A percentile compares a stretch with the other conserved stretches of the same genome.
phyloP scores from a whole-genome alignment of 116 monocot genomes.

The Trichopus zeylanicus region DNA sequence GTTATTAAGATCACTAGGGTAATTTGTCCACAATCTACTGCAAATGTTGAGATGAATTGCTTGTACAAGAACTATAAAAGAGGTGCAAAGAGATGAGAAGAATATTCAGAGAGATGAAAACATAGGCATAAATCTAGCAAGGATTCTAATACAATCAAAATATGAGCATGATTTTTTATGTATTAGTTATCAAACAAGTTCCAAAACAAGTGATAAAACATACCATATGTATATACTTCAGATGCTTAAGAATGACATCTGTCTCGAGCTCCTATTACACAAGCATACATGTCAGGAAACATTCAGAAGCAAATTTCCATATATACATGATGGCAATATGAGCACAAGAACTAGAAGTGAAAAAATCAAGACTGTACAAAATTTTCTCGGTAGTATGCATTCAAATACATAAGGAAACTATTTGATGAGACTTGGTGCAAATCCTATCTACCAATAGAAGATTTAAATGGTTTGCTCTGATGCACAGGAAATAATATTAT shows the following conservation, averaged over 20 bases:
- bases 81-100: background rate
- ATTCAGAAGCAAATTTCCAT: no score
- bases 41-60: background rate
- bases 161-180: background rate
- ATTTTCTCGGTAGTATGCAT: no score
- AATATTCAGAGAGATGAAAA: background rate
- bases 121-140: background rate
- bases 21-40: no score
- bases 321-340: no score
- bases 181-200: background rate
- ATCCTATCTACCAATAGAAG: no score
- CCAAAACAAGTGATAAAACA: background rate
- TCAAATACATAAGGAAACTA: no score
- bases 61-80: background rate
- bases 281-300: background rate
- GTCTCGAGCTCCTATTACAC: constrained; percentile 27
- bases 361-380: no score
- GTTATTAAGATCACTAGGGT: no score
- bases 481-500: no score
- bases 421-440: no score
- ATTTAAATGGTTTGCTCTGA: no score
- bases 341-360: no score
- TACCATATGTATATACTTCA: constrained; percentile 31
- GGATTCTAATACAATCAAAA: background rate
- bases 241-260: constrained; percentile 18